Evolutionary conservation across 2,329 filamentous ascomycete species (phyloP), one percentile per base, ranked within the genome.

Genomic region (Aspergillus proliferans): DNA sequence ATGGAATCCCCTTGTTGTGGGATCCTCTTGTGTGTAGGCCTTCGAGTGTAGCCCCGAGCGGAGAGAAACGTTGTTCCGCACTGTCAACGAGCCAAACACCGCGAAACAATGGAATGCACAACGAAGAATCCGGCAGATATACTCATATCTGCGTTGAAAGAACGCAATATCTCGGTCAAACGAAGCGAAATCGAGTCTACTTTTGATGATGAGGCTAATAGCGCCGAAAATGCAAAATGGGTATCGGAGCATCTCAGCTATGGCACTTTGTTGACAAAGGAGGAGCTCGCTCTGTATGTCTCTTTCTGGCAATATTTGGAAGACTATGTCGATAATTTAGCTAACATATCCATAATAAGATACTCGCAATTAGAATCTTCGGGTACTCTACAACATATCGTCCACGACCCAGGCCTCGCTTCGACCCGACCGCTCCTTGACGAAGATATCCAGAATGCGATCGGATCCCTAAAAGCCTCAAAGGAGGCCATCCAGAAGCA

Each of bases 381-480:
- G 4, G 62, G 62, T 12, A 47, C 53, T 33, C 54, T 71, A 10
- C 58, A 62, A 14, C 48, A 55, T 19, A 51, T 70, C 49, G 49
- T 68, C 30, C 54, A 55, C 30, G 54, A 60, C 28, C 51, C 57
- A 21, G 59, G 64, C 22, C 49, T 68, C 15, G 48, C 54, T 40
- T 57, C 62, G 42, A 68, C 61, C 14, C 63, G 67, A 54, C 67
- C 69, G n/a, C 55, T 73, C 46, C 57, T 68, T 5, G 70, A 72
- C 45, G 60, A 64, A 19, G 69, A 72, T 43, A 62, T 73, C 40
- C 65, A 55, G 46, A 56, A 44, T 45, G 62, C 69, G 24, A 71
- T 70, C 44, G 55, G 63, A 42, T 60, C 58, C 8, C 57, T 73
- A 30, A 63, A 68, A 45, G 55, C 59, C n/a, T 71, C 69, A 7